Conservation (phyloP, 345 rosid genomes). For the Lumnitzera racemosa region DNA sequence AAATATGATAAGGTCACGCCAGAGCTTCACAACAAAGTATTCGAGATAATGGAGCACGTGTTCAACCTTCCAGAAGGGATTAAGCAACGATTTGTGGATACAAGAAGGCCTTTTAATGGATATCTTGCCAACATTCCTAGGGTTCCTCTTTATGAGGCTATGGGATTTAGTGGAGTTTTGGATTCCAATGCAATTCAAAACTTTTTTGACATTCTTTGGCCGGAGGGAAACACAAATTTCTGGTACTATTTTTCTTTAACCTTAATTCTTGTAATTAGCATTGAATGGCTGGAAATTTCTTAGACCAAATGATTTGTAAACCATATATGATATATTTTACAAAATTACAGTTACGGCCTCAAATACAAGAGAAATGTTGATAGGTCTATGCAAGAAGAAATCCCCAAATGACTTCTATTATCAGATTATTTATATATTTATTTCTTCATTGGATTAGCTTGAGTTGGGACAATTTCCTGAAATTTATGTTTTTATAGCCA, state of each 20-base stretch:
- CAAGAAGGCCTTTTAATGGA: neutral
- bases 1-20: neutral
- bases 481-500: too few species aligned
- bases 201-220: conserved; percentile 4
- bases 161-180: neutral
- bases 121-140: neutral
- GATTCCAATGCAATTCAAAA: neutral
- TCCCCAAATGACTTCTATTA: too few species aligned
- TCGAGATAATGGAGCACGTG: neutral
- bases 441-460: too few species aligned
- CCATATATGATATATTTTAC: too few species aligned
- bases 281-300: too few species aligned
- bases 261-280: too few species aligned
- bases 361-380: too few species aligned
- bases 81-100: neutral
- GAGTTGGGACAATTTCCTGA: too few species aligned
- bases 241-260: neutral
- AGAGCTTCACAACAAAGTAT: neutral
- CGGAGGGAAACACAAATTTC: neutral
- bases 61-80: conserved; percentile 7
- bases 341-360: too few species aligned
- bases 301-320: too few species aligned
- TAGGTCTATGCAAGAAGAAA: too few species aligned
- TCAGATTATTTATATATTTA: too few species aligned
- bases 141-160: neutral